phyloP scores from a whole-genome alignment of 106 monocot species.

The Platanthera guangdongensis region DNA sequence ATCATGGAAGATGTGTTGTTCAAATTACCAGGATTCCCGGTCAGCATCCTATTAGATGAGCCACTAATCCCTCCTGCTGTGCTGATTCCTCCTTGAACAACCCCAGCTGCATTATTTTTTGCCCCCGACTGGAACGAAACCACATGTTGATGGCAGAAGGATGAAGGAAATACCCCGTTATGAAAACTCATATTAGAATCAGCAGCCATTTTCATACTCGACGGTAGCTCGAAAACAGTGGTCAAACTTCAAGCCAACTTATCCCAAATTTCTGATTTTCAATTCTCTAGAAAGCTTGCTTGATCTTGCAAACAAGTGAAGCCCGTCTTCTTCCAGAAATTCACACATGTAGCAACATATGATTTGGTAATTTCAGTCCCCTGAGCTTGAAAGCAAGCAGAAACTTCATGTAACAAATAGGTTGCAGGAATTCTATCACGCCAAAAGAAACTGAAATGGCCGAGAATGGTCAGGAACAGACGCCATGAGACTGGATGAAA shows the following conservation, averaged over 20 bases:
- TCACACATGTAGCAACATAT: background rate
- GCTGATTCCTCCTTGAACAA: conserved; percentile 24
- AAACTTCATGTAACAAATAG: background rate
- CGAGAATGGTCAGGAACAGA: background rate
- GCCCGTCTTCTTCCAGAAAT: background rate
- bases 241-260: background rate
- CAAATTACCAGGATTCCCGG: conserved; percentile 22
- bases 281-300: background rate
- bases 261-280: background rate
- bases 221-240: background rate
- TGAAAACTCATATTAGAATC: conserved; percentile 59
- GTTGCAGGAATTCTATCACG: background rate
- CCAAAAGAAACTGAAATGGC: background rate
- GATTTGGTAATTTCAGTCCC: background rate
- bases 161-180: conserved; percentile 33
- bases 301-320: background rate
- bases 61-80: conserved; percentile 21
- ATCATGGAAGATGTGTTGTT: conserved; percentile 17
- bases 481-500: background rate
- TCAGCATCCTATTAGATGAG: conserved; percentile 19
- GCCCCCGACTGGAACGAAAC: conserved; percentile 63
- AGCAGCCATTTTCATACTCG: conserved; percentile 43
- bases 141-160: conserved; percentile 46
- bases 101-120: conserved; percentile 18
- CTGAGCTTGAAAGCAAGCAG: background rate